Conservation (phyloP, 1,284 basidiomycete genomes). For the Sphagnurus paluster region DNA sequence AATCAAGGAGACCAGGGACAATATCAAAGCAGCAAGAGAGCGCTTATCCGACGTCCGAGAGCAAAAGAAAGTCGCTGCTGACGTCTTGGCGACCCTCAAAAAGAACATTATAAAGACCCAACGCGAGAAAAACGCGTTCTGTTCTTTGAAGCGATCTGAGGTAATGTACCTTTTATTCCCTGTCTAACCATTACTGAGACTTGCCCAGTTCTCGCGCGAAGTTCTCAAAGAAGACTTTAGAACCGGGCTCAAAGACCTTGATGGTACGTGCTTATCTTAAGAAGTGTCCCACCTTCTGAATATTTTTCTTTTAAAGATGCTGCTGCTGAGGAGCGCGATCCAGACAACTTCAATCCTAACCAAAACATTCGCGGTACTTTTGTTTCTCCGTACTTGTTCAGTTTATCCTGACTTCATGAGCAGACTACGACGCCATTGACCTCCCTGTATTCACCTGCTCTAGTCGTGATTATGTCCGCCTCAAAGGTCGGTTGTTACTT, state of each 20-base stretch:
- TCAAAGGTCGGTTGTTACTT: constrained; percentile 38
- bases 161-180: constrained; percentile 28
- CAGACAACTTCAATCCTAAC: constrained; percentile 53
- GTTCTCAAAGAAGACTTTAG: constrained; percentile 63
- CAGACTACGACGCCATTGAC: constrained; percentile 59
- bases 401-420: background rate
- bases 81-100: constrained; percentile 44
- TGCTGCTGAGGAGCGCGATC: constrained; percentile 56
- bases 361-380: constrained; percentile 46
- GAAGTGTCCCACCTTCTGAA: background rate
- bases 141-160: constrained; percentile 57
- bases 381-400: background rate
- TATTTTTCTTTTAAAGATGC: constrained; percentile 37
- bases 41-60: constrained; percentile 38
- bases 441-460: constrained; percentile 65
- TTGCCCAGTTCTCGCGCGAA: constrained; percentile 49
- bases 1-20: constrained; percentile 40
- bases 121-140: constrained; percentile 61
- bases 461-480: constrained; percentile 57
- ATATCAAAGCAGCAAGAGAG: constrained; percentile 41
- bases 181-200: constrained; percentile 5
- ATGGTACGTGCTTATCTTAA: constrained; percentile 36
- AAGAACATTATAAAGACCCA: constrained; percentile 48
- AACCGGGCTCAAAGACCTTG: constrained; percentile 55
- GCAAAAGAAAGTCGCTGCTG: constrained; percentile 46